Conservation (phyloP, 306 rosid species). For the Prunus salicina region DNA sequence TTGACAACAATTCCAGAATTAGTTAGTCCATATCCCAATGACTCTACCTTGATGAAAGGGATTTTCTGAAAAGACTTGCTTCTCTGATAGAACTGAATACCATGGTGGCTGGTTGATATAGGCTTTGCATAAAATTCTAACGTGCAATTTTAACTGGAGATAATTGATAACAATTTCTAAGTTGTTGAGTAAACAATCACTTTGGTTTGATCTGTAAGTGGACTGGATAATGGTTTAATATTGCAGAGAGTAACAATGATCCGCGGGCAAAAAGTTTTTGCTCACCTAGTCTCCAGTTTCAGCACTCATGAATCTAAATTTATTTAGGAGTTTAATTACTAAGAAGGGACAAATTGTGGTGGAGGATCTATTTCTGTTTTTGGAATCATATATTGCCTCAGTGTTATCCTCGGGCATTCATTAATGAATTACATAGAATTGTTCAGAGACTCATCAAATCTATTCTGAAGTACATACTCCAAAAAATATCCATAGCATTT, state of each 20-base stretch:
- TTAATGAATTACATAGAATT: conserved; percentile 17
- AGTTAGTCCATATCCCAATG: not conserved
- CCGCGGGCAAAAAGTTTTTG: not conserved
- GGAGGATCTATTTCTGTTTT: conserved; percentile 4
- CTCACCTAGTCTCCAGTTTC: conserved; percentile 10
- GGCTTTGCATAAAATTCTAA: not conserved
- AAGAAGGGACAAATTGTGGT: conserved; percentile 26
- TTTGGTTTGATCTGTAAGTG: not conserved
- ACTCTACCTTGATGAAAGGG: conserved; percentile 2
- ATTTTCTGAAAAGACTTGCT: not conserved
- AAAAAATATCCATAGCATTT: conserved; percentile 1
- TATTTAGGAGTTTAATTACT: conserved; percentile 15
- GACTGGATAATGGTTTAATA: not conserved
- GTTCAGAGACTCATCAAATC: conserved; percentile 25
- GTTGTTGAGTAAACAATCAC: not conserved
- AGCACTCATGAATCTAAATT: conserved; percentile 3
- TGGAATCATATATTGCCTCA: conserved; percentile 16
- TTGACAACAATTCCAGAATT: not conserved
- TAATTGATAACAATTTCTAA: not conserved
- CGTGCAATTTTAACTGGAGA: not conserved
- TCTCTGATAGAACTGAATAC: not conserved
- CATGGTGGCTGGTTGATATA: not conserved
- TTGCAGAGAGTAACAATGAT: not conserved
- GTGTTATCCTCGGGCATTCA: conserved; percentile 18
- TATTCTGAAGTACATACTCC: not conserved